Evolutionary conservation across 352 stramenopile genomes (phyloP), one percentile per base, ranked within the genome.

Genomic region (Pythium plurisporium): DNA sequence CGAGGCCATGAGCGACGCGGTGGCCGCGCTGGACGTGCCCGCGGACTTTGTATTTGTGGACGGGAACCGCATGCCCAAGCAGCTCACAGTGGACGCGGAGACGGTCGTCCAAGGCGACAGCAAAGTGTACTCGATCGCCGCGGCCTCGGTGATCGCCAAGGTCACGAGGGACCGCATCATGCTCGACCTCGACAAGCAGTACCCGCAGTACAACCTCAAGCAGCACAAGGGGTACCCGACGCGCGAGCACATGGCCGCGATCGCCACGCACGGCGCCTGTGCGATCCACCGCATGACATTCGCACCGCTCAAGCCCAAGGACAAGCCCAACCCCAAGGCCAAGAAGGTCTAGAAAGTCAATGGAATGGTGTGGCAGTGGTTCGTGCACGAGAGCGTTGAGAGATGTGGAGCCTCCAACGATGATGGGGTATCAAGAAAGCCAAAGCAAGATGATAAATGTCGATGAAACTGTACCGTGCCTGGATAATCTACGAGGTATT

Each of bases 181-280:
- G 96, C 68, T 95, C 47, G 78, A 88, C 44, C 97, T 98, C 64
- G 81, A 98, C 64, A 66, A 67, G 37, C 62, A 96, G 57, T 99
- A 94, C 74, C 96, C 96, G 25, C 59, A 87, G 42, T 99, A 98
- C 67, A 82, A 90, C 50, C 82, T 99, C 26, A 84, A 83, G 27
- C 87, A 98, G 69, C 94, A 99, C 80, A 99, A 99, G 62, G 97
- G 96, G 22, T 99, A 99, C 75, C 91, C 89, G 10, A 99, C 96
- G 14, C 73, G 59, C 17, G 89, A 79, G 34, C 97, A 99, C 75
- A 89, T 97, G 69, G 69, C 68, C 33, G 78, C 86, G 20, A 92
- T 99, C 36, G 62, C 69, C 30, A 74, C 83, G 53, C 73, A 97
- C 67, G 97, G 97, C n/a, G 79, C 94, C 5, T 95, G 76, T 55